phyloP scores from a whole-genome alignment of 345 rosid genomes.

The Pistacia atlantica region DNA sequence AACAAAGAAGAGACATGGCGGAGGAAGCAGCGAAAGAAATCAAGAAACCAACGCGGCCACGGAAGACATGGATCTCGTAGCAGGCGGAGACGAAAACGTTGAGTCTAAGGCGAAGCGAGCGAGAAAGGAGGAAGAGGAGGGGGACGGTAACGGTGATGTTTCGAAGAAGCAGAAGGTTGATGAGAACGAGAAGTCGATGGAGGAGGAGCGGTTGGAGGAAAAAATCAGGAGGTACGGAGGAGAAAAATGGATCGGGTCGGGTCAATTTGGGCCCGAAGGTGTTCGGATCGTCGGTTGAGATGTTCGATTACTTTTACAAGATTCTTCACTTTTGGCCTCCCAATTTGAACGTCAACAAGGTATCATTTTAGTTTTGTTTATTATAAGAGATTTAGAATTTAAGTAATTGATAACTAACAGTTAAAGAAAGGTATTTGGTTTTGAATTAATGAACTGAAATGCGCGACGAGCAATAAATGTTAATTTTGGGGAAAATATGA shows the following conservation, averaged over 20 bases:
- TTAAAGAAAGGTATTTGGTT: no score
- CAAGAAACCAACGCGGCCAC: conserved; percentile 28
- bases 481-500: background rate
- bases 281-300: conserved; percentile 69
- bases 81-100: background rate
- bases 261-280: conserved; percentile 79
- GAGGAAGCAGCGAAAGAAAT: conserved; percentile 32
- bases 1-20: conserved; percentile 28
- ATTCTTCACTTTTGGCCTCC: conserved; percentile 72
- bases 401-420: no score
- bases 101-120: conserved; percentile 38
- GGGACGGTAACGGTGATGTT: conserved; percentile 30
- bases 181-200: conserved; percentile 29
- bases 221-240: conserved; percentile 23
- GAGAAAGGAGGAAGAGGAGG: conserved; percentile 45
- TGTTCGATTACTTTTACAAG: conserved; percentile 71
- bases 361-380: conserved; percentile 7
- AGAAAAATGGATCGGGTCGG: conserved; percentile 32
- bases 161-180: conserved; percentile 62
- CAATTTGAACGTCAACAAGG: conserved; percentile 69
- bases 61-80: conserved; percentile 46
- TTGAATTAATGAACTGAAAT: no score
- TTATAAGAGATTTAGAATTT: no score
- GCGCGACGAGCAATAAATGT: no score
- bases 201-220: conserved; percentile 38